Evolutionary conservation across 805 yeast species (phyloP), one percentile per base, ranked within the genome.

Genomic region (Jamesozyma lodderae): DNA sequence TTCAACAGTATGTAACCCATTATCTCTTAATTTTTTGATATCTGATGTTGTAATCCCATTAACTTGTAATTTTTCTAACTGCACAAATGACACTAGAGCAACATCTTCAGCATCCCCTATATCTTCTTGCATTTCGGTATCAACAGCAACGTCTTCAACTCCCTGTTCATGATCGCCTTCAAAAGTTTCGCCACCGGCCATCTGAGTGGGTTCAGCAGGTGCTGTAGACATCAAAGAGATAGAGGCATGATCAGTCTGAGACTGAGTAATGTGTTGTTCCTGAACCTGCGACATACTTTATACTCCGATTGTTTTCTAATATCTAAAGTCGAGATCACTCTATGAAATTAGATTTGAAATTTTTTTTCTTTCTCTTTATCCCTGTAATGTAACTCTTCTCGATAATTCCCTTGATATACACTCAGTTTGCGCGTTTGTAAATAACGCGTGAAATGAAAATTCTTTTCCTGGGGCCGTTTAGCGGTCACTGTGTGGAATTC

Each of bases 1-100:
- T 57, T 88, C 96, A 6, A 82, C 94, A 0, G 98, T 92, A 56
- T 82, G 82, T 52, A 72, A 77, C 0, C 96, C 96, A 19, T 80
- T 81, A 34, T 83, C 90, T 44, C 77, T 72, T 37, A 92, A 70
- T 57, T 86, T 90, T 44, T 73, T 76, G 47, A 90, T 69, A 59
- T 92, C 98, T 23, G 76, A 69, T 3, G 77, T 55, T 5, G 88
- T 72, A 44, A 92, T 87, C 10, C 98, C 98, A 54, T 86, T 85
- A 15, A 94, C 94, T 62, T 70, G 58, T 60, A 58, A 39, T 34
- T 57, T 59, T 19, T 61, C 64, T 17, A 59, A 29, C 3, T 59
- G 64, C 5, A 60, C 62, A 42, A 58, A 62, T 17, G 62, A 51
- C 1, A 48, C 62, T 9, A 59, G 41, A 1, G 69, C 65, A 13